phyloP scores from a whole-genome alignment of 768 basidiomycete species.

The Russula sp. region DNA sequence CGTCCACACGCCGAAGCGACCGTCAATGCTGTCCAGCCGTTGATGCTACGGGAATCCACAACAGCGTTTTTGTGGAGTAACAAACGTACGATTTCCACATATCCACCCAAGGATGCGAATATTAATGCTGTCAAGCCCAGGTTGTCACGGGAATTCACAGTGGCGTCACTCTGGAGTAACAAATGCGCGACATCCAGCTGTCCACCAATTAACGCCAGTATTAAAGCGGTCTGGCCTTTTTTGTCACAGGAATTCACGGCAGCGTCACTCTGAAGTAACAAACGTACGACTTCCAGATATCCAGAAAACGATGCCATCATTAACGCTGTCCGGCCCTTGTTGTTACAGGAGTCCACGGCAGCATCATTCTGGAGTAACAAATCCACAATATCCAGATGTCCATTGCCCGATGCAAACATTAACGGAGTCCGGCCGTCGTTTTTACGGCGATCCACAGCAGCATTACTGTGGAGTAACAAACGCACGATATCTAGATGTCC shows the following conservation, averaged over 20 bases:
- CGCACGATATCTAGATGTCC: neutral
- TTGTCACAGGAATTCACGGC: too few species aligned
- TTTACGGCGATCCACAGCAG: neutral
- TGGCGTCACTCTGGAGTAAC: neutral
- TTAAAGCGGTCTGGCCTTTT: too few species aligned
- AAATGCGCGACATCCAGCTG: neutral
- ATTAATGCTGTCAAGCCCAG: neutral
- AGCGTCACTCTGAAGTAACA: too few species aligned
- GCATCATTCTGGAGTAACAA: neutral
- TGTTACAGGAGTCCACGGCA: neutral
- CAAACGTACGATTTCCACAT: too few species aligned
- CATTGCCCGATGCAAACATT: neutral
- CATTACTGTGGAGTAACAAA: neutral
- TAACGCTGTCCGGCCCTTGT: too few species aligned
- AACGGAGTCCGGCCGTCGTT: neutral
- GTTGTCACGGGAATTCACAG: neutral
- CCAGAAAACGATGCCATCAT: too few species aligned
- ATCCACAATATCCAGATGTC: neutral
- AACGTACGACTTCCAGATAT: too few species aligned
- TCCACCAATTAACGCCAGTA: too few species aligned
- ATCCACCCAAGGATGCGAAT: too few species aligned
- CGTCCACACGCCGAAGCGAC: neutral
- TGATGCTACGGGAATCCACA: too few species aligned
- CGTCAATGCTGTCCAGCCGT: neutral
- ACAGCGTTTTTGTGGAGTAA: too few species aligned